These are phyloP conservation scores for Grosmannia clavigera DNA, from an alignment of 2,329 filamentous ascomycete genomes.

Conservation along the genomic window DNA sequence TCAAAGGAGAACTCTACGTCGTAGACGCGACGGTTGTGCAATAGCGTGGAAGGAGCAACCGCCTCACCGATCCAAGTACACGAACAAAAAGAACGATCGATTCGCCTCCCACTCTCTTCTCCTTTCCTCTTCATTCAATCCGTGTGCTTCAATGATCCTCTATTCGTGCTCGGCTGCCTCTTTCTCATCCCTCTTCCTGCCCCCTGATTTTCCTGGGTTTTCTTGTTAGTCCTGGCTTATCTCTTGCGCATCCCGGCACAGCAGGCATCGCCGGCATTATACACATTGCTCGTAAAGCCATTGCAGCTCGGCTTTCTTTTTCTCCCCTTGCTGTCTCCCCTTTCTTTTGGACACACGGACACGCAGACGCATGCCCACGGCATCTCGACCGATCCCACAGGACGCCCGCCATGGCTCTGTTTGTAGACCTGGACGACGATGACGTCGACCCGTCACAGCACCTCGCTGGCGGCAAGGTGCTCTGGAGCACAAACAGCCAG, in stretches of 20 bases:
- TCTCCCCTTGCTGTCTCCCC: not conserved
- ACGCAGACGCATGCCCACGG: not conserved
- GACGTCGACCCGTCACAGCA: slow-evolving; percentile 18
- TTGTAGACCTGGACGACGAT: slow-evolving; percentile 21
- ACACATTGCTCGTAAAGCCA: not conserved
- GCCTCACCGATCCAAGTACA: not conserved
- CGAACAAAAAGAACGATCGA: not conserved
- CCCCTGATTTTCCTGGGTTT: slow-evolving; percentile 1
- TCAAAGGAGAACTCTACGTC: not conserved
- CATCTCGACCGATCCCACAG: not conserved
- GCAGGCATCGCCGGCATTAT: not conserved
- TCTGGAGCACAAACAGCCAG: slow-evolving; percentile 12
- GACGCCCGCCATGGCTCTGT: slow-evolving; percentile 17
- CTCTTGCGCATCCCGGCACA: slow-evolving; percentile 3
- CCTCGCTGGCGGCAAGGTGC: slow-evolving; percentile 13
- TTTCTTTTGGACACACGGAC: not conserved
- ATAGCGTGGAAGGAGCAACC: not conserved
- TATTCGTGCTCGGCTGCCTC: not conserved
- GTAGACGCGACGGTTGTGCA: not conserved
- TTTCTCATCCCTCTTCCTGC: not conserved
- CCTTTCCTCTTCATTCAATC: not conserved
- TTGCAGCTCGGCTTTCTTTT: not conserved
- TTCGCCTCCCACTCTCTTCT: not conserved
- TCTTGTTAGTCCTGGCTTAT: slow-evolving; percentile 1
- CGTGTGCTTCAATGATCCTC: slow-evolving; percentile 4